Evolutionary conservation across 768 basidiomycete genomes (phyloP), one percentile per base, ranked within the genome.

Genomic region (Gloeopeniophorella convolvens): DNA sequence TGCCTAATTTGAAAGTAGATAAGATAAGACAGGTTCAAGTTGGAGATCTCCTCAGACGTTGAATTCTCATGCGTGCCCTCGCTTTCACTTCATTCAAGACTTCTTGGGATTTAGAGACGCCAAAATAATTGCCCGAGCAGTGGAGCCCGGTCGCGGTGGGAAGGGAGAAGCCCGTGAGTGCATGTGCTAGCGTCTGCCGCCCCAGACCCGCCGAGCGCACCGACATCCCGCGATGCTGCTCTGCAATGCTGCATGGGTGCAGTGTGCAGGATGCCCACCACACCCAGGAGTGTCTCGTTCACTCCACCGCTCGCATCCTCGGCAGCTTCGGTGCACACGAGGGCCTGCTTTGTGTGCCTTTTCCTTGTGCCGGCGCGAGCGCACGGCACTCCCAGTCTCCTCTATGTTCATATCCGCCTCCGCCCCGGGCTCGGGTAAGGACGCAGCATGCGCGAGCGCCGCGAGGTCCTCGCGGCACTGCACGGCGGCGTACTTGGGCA

Each of bases 231-330:
- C 86, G 85, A 88, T n/a, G 72, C 77, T 0, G 83, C 79, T 18
- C 87, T 75, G 56, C 83, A 87, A 47, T 66, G 70, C 65, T 87
- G 77, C 41, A 58, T 45, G 62, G 79, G 82, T 12, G 82, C 55
- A 12, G 66, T 69, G 40, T 85, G 82, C 20, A 89, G 65, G 13
- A 88, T 68, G 7, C 86, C 86, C 12, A 87, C 67, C 10, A 86
- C 74, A 0, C 82, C 83, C 1, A 89, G 72, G 11, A 85, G 69
- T 0, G 74, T 82, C 40, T 68, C 66, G 62, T 87, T 84, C 56
- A 66, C 69, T 2, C 60, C 54, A 3, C 59, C 37, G 24, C 3
- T 18, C 3, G 39, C 37, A 7, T n/a, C 49, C 1, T 35, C 51
- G 12, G n/a, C n/a, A n/a, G 11, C 33, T 16, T 28, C 21, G 18